Percentiles rank a stretch among this genome's conserved stretches.
Conservation (phyloP, 2,329 filamentous ascomycete species). For the Botrytis deweyae region DNA sequence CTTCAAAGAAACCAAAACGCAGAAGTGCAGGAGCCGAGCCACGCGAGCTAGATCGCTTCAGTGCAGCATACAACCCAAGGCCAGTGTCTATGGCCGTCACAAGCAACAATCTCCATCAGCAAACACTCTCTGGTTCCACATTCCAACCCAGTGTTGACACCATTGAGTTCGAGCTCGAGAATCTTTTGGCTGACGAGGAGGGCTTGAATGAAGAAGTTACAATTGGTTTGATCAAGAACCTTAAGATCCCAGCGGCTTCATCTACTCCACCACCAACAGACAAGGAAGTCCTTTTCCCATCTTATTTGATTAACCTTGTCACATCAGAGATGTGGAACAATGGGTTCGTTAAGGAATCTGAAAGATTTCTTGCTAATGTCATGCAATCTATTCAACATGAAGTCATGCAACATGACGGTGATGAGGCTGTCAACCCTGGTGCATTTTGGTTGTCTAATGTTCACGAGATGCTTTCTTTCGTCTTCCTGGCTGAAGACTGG, state of each 20-base stretch:
- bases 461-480: slow-evolving; percentile 99
- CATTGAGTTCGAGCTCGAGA: slow-evolving; percentile 92
- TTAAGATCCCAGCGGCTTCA: slow-evolving; percentile 91
- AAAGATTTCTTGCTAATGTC: slow-evolving; percentile 96
- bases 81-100: slow-evolving; percentile 94
- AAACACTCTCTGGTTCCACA: slow-evolving; percentile 70
- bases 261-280: slow-evolving; percentile 88
- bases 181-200: slow-evolving; percentile 90
- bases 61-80: slow-evolving; percentile 86
- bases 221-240: slow-evolving; percentile 90
- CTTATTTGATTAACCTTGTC: slow-evolving; percentile 97
- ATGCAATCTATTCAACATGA: slow-evolving; percentile 99
- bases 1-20: slow-evolving; percentile 95
- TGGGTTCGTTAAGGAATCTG: slow-evolving; percentile 98
- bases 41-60: slow-evolving; percentile 85
- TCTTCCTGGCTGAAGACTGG: slow-evolving; percentile 98
- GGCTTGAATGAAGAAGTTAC: slow-evolving; percentile 96
- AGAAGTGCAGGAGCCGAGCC: slow-evolving; percentile 86
- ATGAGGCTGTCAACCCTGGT: slow-evolving; percentile 94
- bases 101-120: slow-evolving; percentile 60
- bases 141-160: slow-evolving; percentile 83
- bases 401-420: slow-evolving; percentile 97
- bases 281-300: slow-evolving; percentile 98
- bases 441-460: slow-evolving; percentile 99
- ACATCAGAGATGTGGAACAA: slow-evolving; percentile 99